Conservation (phyloP, 768 basidiomycete species). For the Macrolepiota albuminosa region DNA sequence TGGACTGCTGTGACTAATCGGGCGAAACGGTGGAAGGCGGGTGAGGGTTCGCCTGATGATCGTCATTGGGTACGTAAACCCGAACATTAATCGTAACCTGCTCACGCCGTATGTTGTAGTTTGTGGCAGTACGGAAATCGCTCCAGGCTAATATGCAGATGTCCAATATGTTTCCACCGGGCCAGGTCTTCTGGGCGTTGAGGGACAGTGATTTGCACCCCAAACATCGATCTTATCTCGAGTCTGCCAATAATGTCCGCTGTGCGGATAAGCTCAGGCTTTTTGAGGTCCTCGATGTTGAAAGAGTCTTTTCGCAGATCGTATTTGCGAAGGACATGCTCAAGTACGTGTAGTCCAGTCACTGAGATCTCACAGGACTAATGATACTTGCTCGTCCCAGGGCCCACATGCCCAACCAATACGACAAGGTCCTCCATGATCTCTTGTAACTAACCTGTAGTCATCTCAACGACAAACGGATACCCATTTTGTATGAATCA, state of each 20-base stretch:
- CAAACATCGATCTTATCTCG: conserved; percentile 38
- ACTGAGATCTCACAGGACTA: neutral
- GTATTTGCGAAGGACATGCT: conserved; percentile 83
- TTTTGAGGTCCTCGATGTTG: conserved; percentile 74
- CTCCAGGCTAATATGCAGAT: conserved; percentile 81
- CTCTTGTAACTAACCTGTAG: conserved; percentile 36
- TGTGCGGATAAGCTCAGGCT: conserved; percentile 54
- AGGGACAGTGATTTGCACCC: conserved; percentile 67
- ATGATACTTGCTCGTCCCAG: conserved; percentile 25
- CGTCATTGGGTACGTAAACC: conserved; percentile 43
- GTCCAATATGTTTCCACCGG: conserved; percentile 70
- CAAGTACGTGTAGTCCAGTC: conserved; percentile 39
- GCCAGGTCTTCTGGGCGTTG: conserved; percentile 75
- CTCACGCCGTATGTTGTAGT: conserved; percentile 36
- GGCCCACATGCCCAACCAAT: conserved; percentile 77
- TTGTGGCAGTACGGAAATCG: conserved; percentile 76
- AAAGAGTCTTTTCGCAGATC: conserved; percentile 75
- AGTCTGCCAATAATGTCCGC: conserved; percentile 14
- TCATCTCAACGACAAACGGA: neutral
- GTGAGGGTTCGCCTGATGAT: conserved; percentile 48
- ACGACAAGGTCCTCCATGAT: conserved; percentile 72
- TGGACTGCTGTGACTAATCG: conserved; percentile 41
- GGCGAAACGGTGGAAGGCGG: conserved; percentile 59
- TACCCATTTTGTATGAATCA: conserved; percentile 5
- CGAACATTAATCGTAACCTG: neutral